Conservation (phyloP, 2,329 filamentous ascomycete genomes). For the Fusarium floridanum region DNA sequence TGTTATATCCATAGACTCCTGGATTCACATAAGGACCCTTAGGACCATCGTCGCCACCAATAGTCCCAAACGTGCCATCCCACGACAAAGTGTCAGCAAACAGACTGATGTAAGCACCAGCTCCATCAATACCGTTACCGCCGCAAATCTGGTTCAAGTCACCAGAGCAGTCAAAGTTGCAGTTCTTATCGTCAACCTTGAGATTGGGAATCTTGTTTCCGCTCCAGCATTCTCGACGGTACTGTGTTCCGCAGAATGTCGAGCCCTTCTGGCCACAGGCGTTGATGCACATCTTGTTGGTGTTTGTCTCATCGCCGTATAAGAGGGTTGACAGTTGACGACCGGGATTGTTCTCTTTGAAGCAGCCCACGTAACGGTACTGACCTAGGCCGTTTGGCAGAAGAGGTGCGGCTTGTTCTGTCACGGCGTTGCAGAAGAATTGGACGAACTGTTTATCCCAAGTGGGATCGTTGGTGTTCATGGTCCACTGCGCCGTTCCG, state of each 20-base stretch:
- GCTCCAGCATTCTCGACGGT: constrained; percentile 67
- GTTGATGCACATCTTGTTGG: constrained; percentile 60
- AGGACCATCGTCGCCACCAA: constrained; percentile 19
- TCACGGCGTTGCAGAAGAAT: constrained; percentile 64
- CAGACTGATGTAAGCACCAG: constrained; percentile 61
- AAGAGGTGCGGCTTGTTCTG: constrained; percentile 66
- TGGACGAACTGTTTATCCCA: constrained; percentile 66
- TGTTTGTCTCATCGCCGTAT: constrained; percentile 56
- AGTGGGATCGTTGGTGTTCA: constrained; percentile 68
- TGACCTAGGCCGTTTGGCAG: constrained; percentile 57
- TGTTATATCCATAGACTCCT: constrained; percentile 52
- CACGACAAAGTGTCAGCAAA: constrained; percentile 56
- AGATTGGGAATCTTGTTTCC: constrained; percentile 61
- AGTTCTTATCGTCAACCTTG: constrained; percentile 60
- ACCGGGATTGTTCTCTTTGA: constrained; percentile 67
- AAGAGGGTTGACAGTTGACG: constrained; percentile 62
- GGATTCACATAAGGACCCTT: constrained; percentile 51
- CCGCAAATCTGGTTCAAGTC: constrained; percentile 65
- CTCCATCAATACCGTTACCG: constrained; percentile 58
- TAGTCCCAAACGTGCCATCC: constrained; percentile 24
- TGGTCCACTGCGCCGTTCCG: constrained; percentile 64
- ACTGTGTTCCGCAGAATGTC: constrained; percentile 63
- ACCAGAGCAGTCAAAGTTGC: constrained; percentile 65
- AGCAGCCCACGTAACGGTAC: constrained; percentile 69
- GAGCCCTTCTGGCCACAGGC: constrained; percentile 54